phyloP scores from a whole-genome alignment of 2,329 filamentous ascomycete genomes.

The Ceratocystis variospora region DNA sequence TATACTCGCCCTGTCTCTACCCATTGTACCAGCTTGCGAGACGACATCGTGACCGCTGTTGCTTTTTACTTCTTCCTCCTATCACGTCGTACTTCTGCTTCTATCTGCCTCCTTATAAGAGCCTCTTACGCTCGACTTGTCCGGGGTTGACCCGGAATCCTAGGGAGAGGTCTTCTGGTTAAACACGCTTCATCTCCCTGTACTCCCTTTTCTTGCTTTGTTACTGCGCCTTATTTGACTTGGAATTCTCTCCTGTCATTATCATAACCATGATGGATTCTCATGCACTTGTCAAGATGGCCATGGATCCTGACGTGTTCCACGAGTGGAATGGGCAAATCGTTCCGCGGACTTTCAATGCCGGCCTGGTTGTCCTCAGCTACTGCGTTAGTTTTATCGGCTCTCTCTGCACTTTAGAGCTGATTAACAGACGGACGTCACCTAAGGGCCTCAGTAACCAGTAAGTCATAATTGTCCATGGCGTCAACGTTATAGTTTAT shows the following conservation, averaged over 20 bases:
- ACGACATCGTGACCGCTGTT: too few relatives aligned
- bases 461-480: slow-evolving; percentile 31
- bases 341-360: slow-evolving; percentile 37
- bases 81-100: too few relatives aligned
- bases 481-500: not conserved
- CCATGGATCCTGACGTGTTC: slow-evolving; percentile 25
- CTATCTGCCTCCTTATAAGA: not conserved
- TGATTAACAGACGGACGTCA: slow-evolving; percentile 63
- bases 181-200: not conserved
- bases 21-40: too few relatives aligned
- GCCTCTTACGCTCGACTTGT: not conserved
- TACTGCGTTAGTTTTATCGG: slow-evolving; percentile 65
- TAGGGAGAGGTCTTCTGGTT: not conserved
- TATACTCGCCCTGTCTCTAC: too few relatives aligned
- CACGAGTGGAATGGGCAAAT: slow-evolving; percentile 32
- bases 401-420: slow-evolving; percentile 63
- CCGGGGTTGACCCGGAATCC: not conserved
- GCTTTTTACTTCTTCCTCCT: too few relatives aligned
- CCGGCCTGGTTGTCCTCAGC: slow-evolving; percentile 57
- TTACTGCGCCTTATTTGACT: not conserved
- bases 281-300: not conserved
- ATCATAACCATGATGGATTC: not conserved
- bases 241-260: not conserved
- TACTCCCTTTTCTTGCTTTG: not conserved
- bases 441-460: slow-evolving; percentile 55